Conservation (phyloP, 2,329 filamentous ascomycete species). For the Geosmithia flava region DNA sequence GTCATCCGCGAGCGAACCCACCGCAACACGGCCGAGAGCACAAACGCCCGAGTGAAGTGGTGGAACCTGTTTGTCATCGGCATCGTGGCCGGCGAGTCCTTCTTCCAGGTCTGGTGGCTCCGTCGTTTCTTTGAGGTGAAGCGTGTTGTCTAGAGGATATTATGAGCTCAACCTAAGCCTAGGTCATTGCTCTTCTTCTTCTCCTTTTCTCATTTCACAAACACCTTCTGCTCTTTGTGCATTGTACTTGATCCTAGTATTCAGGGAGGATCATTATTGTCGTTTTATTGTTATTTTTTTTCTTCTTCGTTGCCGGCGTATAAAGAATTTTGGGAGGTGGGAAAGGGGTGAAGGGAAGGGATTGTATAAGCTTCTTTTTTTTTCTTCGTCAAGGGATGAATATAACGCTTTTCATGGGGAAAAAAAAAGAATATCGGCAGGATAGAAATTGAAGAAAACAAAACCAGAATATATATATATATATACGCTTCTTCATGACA, state of each 20-base stretch:
- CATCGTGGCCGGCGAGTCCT: conserved; percentile 77
- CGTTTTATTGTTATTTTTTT: too few relatives aligned
- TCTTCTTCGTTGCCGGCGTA: background rate
- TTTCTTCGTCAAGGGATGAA: background rate
- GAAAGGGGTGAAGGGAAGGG: background rate
- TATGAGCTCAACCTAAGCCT: too few relatives aligned
- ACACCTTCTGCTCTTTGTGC: background rate
- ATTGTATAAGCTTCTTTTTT: background rate
- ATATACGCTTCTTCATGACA: too few relatives aligned
- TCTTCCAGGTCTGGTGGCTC: conserved; percentile 99
- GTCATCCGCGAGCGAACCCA: conserved; percentile 90
- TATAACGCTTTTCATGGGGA: background rate
- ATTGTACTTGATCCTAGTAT: background rate
- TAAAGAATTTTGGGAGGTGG: background rate
- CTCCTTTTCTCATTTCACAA: background rate
- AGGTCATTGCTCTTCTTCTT: background rate
- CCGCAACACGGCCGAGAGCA: conserved; percentile 97
- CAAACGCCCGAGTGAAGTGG: conserved; percentile 96
- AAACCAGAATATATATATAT: too few relatives aligned
- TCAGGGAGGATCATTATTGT: too few relatives aligned
- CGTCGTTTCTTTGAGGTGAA: conserved; percentile 94
- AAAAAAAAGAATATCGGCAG: background rate
- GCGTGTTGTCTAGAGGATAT: conserved; percentile 45
- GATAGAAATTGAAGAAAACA: too few relatives aligned
- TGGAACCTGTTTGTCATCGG: conserved; percentile 96